Evolutionary conservation across 169 alveolate genomes (phyloP).

Genomic region (Eimeria maxima): DNA sequence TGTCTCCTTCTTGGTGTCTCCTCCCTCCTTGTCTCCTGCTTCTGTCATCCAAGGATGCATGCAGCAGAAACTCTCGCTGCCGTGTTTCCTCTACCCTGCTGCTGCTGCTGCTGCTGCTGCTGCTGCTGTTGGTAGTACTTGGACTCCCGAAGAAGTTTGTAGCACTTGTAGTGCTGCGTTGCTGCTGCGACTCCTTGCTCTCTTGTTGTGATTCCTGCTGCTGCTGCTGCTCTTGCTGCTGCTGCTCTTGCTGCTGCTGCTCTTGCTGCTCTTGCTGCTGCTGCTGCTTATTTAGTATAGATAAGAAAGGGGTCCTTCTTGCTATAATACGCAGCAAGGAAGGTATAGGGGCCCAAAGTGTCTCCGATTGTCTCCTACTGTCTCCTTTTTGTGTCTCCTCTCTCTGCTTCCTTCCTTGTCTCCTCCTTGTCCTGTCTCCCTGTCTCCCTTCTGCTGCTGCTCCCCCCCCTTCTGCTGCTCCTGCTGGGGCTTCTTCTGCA

Average conservation of each 20-base stretch:
- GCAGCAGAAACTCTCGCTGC: not conserved
- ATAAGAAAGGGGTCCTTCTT: not conserved
- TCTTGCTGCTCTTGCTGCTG: not conserved
- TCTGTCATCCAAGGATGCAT: not conserved
- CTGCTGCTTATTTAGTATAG: not conserved
- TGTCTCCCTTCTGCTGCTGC: not conserved
- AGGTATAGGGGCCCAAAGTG: constrained; percentile 23
- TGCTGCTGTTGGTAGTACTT: not conserved
- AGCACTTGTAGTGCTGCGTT: not conserved
- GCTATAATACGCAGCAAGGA: constrained; percentile 19
- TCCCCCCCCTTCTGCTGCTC: not conserved
- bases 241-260: not conserved
- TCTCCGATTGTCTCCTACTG: not conserved
- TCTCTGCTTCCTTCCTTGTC: not conserved
- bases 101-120: constrained; percentile 38
- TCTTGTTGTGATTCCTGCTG: not conserved
- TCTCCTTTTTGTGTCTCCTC: not conserved
- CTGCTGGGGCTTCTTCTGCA: not conserved
- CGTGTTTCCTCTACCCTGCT: not conserved
- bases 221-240: constrained; percentile 20
- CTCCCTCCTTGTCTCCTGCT: not conserved
- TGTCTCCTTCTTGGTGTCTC: not conserved
- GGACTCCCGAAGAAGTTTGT: constrained; percentile 14
- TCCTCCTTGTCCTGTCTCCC: not conserved
- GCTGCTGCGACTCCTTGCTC: not conserved